Percentiles rank a stretch among this genome's conserved stretches.
Evolutionary conservation across 352 stramenopile species (phyloP).

Genomic region (Thraustotheca clavata): DNA sequence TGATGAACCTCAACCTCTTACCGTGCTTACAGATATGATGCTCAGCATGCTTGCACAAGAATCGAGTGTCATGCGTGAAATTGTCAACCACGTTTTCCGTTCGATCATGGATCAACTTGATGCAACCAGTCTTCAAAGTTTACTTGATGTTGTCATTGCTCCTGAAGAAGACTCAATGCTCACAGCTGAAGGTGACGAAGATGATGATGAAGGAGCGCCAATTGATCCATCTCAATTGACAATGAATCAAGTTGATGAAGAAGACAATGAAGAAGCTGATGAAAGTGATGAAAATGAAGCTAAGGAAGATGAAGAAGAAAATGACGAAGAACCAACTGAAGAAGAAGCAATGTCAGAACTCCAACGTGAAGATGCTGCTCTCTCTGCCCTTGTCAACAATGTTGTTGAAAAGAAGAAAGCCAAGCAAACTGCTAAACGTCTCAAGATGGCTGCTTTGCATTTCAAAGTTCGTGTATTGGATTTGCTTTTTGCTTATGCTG

Average conservation of each 20-base stretch:
- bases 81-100: conserved; percentile 74
- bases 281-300: not conserved
- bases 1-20: conserved; percentile 33
- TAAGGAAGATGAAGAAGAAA: conserved; percentile 30
- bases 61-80: conserved; percentile 75
- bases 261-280: conserved; percentile 22
- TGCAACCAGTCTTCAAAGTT: conserved; percentile 48
- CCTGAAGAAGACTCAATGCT: conserved; percentile 22
- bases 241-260: conserved; percentile 25
- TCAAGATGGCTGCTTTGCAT: conserved; percentile 61
- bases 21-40: conserved; percentile 76
- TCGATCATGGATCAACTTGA: conserved; percentile 61
- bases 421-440: conserved; percentile 68
- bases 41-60: conserved; percentile 74
- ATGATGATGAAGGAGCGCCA: conserved; percentile 27
- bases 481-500: conserved; percentile 61
- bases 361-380: conserved; percentile 65
- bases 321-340: conserved; percentile 41
- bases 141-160: conserved; percentile 57
- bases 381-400: conserved; percentile 71
- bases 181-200: conserved; percentile 25
- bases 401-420: conserved; percentile 59
- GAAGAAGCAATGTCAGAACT: conserved; percentile 54
- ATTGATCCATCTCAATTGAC: conserved; percentile 16
- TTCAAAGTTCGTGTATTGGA: conserved; percentile 82